A percentile compares a stretch with the other conserved stretches of the same genome.
Conservation (phyloP, 169 alveolate genomes). For the Besnoitia besnoiti region DNA sequence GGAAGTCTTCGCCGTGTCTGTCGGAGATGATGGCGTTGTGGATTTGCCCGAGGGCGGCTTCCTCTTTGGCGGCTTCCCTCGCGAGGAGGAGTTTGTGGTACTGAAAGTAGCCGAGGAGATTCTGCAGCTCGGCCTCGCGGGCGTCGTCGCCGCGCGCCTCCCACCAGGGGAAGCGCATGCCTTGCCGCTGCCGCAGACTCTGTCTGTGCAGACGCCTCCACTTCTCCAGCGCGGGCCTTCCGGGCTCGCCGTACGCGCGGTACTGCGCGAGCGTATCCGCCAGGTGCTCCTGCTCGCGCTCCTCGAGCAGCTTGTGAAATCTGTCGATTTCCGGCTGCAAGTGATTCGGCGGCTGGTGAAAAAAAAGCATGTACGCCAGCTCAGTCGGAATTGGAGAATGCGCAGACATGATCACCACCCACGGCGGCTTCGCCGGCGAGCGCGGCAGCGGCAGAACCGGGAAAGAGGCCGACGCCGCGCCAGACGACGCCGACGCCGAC, state of each 20-base stretch:
- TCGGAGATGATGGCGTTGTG: background rate
- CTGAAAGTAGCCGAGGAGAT: background rate
- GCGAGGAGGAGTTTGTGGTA: background rate
- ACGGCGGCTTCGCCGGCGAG: background rate
- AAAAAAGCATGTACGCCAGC: conserved; percentile 17
- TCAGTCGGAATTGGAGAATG: conserved; percentile 2
- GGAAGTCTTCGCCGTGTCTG: background rate
- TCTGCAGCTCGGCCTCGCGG: background rate
- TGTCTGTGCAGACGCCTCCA: background rate
- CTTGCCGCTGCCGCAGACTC: background rate
- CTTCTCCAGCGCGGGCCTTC: background rate
- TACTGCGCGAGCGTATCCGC: background rate
- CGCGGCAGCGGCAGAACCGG: background rate
- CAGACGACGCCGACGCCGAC: background rate
- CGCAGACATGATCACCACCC: conserved; percentile 1
- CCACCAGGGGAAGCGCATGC: background rate
- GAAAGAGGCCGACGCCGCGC: background rate
- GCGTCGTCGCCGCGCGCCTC: conserved; percentile 7
- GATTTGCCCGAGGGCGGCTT: background rate
- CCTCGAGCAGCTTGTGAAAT: background rate
- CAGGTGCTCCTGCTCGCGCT: conserved; percentile 14
- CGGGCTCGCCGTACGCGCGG: background rate
- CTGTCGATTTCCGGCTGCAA: background rate
- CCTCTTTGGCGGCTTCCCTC: background rate
- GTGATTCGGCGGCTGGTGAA: conserved; percentile 29